Evolutionary conservation across 2,329 filamentous ascomycete genomes (phyloP).

Genomic region (Arachnopeziza araneosa): DNA sequence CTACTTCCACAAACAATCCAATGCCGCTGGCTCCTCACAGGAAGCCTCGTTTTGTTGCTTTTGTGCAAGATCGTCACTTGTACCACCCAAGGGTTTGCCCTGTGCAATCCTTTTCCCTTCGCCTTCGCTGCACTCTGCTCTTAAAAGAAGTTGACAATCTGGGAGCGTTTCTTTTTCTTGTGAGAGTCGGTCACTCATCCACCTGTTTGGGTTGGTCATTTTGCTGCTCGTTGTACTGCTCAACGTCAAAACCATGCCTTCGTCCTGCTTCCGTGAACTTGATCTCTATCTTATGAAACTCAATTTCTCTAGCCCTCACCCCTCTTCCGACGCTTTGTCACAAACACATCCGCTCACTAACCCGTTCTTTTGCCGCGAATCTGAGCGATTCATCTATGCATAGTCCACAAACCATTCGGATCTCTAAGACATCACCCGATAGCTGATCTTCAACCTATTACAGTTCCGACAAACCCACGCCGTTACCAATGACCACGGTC

Average conservation of each 20-base stretch:
- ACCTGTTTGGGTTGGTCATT: not conserved
- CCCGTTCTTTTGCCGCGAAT: not conserved
- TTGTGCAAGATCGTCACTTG: not conserved
- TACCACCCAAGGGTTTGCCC: not conserved
- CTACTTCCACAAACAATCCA: not conserved
- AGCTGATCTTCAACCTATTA: not conserved
- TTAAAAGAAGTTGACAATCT: not conserved
- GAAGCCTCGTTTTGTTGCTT: not conserved
- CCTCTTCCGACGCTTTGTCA: slow-evolving; percentile 5
- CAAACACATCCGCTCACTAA: not conserved
- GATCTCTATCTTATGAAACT: not conserved
- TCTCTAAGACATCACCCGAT: not conserved
- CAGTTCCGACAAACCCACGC: not conserved
- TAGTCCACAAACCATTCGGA: not conserved
- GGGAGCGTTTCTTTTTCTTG: not conserved
- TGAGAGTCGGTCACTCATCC: not conserved
- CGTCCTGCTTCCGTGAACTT: not conserved
- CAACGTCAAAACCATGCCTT: not conserved
- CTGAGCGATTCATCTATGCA: not conserved
- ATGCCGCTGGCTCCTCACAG: not conserved
- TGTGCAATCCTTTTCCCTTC: not conserved
- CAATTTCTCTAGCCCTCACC: not conserved
- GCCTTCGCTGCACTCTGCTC: not conserved
- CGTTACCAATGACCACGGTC: not conserved
- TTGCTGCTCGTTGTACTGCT: not conserved